Percentiles rank a stretch among this genome's conserved stretches.
These are phyloP conservation scores for Aspergillus sp. DNA, from an alignment of 2,329 filamentous ascomycete species.

Conservation along the genomic window DNA sequence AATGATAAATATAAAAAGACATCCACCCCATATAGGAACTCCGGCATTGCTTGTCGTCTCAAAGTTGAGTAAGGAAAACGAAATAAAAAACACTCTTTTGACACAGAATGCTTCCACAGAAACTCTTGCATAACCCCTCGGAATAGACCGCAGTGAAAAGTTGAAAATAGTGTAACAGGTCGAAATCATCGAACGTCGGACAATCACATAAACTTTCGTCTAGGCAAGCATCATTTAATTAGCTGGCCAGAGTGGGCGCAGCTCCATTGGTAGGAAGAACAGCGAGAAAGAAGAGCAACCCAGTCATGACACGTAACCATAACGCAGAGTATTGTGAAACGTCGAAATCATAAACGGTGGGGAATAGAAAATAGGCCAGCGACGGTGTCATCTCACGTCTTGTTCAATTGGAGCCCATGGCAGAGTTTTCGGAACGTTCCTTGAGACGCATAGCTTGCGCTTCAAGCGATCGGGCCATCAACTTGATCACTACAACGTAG, in stretches of 20 bases:
- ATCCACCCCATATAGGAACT: neutral
- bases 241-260: neutral
- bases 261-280: neutral
- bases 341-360: neutral
- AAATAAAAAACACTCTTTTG: neutral
- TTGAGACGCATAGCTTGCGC: conserved; percentile 64
- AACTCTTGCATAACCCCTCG: conserved; percentile 1
- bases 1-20: neutral
- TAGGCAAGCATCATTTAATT: neutral
- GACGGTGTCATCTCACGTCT: neutral
- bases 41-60: neutral
- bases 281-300: conserved; percentile 6
- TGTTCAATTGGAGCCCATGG: conserved; percentile 24
- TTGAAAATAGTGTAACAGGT: conserved; percentile 7
- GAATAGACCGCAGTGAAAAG: conserved; percentile 1
- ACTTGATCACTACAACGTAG: conserved; percentile 57
- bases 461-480: conserved; percentile 66
- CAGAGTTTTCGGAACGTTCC: conserved; percentile 51
- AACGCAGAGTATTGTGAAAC: neutral
- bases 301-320: conserved; percentile 4
- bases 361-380: neutral
- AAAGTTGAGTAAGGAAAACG: neutral
- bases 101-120: neutral
- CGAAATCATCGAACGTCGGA: neutral
- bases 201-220: conserved; percentile 5